These are phyloP conservation scores for Kregervanrija fluxuum DNA, from an alignment of 805 yeast genomes.

Conservation along the genomic window DNA sequence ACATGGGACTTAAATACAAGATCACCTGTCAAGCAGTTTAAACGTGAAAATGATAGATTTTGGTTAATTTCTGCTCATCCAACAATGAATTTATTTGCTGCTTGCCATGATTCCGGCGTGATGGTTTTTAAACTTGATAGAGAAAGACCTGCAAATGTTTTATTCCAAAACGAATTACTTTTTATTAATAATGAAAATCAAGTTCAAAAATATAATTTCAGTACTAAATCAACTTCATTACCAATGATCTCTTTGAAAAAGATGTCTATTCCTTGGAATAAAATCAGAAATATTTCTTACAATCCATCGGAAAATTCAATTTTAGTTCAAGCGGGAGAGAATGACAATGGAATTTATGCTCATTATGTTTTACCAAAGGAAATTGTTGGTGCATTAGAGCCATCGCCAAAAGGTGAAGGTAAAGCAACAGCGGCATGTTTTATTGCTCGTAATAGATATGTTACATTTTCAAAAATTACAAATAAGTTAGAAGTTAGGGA, in stretches of 20 bases:
- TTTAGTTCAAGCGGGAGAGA: conserved; percentile 72
- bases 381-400: conserved; percentile 90
- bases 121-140: conserved; percentile 97
- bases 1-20: conserved; percentile 96
- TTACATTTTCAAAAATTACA: conserved; percentile 58
- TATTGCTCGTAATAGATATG: conserved; percentile 92
- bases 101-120: conserved; percentile 95
- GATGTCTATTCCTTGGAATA: conserved; percentile 80
- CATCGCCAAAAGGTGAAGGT: conserved; percentile 72
- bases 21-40: conserved; percentile 87
- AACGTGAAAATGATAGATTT: conserved; percentile 89
- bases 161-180: conserved; percentile 64
- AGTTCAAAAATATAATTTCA: conserved; percentile 71
- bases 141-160: conserved; percentile 88
- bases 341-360: conserved; percentile 61
- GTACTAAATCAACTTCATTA: conserved; percentile 53
- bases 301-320: conserved; percentile 90
- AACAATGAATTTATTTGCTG: conserved; percentile 82
- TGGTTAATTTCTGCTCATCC: conserved; percentile 93
- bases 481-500: conserved; percentile 78
- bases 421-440: conserved; percentile 81
- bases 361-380: conserved; percentile 76
- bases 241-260: conserved; percentile 81
- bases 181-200: conserved; percentile 81
- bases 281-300: conserved; percentile 76